These are phyloP conservation scores for Globisporangium paddicum DNA, from an alignment of 352 stramenopile genomes.

Conservation along the genomic window DNA sequence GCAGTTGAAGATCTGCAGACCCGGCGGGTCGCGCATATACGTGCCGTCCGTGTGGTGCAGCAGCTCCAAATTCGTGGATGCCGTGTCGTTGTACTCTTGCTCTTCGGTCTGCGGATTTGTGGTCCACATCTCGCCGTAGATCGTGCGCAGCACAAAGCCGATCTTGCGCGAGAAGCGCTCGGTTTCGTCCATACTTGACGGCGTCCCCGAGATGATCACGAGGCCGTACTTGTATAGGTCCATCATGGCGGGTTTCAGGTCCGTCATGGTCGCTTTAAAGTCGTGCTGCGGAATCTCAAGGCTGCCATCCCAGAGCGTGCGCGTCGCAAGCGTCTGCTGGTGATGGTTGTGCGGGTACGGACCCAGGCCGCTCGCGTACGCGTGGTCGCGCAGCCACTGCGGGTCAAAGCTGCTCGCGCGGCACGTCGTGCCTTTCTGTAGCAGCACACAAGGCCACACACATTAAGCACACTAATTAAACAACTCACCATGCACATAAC, in stretches of 20 bases:
- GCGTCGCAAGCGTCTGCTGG: constrained; percentile 46
- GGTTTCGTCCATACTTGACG: constrained; percentile 71
- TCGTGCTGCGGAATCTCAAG: constrained; percentile 45
- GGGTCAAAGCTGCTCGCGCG: constrained; percentile 58
- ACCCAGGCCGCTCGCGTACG: constrained; percentile 41
- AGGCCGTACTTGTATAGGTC: constrained; percentile 72
- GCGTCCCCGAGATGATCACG: constrained; percentile 58
- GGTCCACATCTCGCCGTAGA: constrained; percentile 90
- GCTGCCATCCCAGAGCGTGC: constrained; percentile 45
- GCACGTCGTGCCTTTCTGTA: constrained; percentile 48
- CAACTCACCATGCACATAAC: no score
- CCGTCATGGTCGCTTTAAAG: constrained; percentile 34
- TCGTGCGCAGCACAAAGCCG: constrained; percentile 79
- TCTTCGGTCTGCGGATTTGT: constrained; percentile 68
- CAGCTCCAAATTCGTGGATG: constrained; percentile 81
- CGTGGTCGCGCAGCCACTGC: constrained; percentile 72
- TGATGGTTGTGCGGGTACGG: constrained; percentile 52
- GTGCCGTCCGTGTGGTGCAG: constrained; percentile 85
- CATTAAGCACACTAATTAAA: neutral
- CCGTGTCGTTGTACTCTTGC: constrained; percentile 85
- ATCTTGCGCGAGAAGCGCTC: constrained; percentile 80
- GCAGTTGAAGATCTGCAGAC: constrained; percentile 90
- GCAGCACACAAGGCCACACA: neutral
- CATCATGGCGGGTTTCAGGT: constrained; percentile 65
- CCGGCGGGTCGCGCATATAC: constrained; percentile 84